Conservation (phyloP, 2,329 filamentous ascomycete genomes). For the Claviceps humidiphila region DNA sequence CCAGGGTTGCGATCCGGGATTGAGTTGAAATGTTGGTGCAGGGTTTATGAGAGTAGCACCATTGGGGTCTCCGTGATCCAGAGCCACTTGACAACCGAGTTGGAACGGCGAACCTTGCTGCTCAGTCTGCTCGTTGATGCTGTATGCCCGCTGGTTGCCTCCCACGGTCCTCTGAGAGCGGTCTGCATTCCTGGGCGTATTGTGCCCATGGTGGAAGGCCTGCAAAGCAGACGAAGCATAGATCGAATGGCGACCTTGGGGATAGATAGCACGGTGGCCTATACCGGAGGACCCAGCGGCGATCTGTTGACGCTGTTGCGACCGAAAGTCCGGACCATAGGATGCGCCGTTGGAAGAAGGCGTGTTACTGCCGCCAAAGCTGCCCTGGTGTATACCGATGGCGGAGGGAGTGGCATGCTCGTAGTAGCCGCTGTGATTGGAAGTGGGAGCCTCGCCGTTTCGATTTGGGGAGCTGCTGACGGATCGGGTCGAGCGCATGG, state of each 20-base stretch:
- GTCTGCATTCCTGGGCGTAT: constrained; percentile 28
- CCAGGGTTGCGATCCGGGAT: constrained; percentile 35
- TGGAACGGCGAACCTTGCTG: constrained; percentile 24
- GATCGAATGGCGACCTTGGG: constrained; percentile 38
- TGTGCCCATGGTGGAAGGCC: constrained; percentile 23
- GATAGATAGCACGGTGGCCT: constrained; percentile 16
- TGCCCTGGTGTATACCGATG: constrained; percentile 25
- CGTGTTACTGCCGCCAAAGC: constrained; percentile 12
- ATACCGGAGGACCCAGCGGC: constrained; percentile 28
- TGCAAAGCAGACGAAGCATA: constrained; percentile 27
- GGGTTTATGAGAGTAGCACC: constrained; percentile 16
- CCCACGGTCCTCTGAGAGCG: constrained; percentile 32
- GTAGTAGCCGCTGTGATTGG: constrained; percentile 32
- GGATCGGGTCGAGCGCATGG: constrained; percentile 29
- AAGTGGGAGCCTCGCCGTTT: constrained; percentile 33
- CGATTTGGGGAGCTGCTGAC: constrained; percentile 46
- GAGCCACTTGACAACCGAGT: constrained; percentile 19
- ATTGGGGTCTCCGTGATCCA: constrained; percentile 18
- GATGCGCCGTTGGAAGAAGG: constrained; percentile 14
- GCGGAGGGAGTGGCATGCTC: constrained; percentile 30
- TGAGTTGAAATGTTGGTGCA: constrained; percentile 29
- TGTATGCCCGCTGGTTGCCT: constrained; percentile 23
- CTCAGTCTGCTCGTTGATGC: constrained; percentile 24
- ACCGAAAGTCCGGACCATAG: constrained; percentile 14
- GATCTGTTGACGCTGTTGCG: constrained; percentile 17